Conservation (phyloP, 192 early-diverging fungal genomes). For the Spinellus fusiger region DNA sequence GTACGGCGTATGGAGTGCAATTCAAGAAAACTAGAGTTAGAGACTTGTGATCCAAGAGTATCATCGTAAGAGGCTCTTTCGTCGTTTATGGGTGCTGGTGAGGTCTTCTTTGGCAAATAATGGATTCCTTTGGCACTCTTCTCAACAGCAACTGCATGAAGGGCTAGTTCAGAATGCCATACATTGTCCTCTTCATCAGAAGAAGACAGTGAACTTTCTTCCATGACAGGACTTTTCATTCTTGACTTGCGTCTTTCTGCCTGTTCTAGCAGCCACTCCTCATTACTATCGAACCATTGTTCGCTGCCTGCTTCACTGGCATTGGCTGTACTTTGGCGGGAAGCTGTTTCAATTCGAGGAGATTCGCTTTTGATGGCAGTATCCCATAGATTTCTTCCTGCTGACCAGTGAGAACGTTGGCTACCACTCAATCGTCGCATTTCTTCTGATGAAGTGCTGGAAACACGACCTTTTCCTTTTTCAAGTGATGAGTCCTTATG, state of each 20-base stretch:
- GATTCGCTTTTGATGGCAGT: slow-evolving; percentile 5
- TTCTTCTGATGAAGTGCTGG: not conserved
- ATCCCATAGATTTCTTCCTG: slow-evolving; percentile 1
- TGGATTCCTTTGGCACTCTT: not conserved
- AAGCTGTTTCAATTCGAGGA: not conserved
- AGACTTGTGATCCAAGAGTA: too few relatives aligned
- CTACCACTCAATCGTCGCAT: slow-evolving; percentile 5
- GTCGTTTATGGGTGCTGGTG: too few relatives aligned
- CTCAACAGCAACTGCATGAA: not conserved
- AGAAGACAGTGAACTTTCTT: not conserved
- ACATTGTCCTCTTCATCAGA: not conserved
- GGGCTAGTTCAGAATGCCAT: not conserved
- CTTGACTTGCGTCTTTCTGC: slow-evolving; percentile 2
- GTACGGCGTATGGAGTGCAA: not conserved
- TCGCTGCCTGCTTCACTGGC: slow-evolving; percentile 15
- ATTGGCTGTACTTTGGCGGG: not conserved
- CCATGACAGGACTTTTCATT: not conserved
- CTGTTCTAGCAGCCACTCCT: slow-evolving; percentile 8
- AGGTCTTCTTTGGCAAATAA: too few relatives aligned
- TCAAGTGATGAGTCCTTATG: not conserved
- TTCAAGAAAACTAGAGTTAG: too few relatives aligned
- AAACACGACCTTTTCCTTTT: not conserved
- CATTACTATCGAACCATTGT: slow-evolving; percentile 19
- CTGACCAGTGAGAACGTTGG: slow-evolving; percentile 14
- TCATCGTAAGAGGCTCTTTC: too few relatives aligned